These are phyloP conservation scores for Neophaeococcomyces aloes DNA, from an alignment of 2,329 filamentous ascomycete species.

Conservation along the genomic window DNA sequence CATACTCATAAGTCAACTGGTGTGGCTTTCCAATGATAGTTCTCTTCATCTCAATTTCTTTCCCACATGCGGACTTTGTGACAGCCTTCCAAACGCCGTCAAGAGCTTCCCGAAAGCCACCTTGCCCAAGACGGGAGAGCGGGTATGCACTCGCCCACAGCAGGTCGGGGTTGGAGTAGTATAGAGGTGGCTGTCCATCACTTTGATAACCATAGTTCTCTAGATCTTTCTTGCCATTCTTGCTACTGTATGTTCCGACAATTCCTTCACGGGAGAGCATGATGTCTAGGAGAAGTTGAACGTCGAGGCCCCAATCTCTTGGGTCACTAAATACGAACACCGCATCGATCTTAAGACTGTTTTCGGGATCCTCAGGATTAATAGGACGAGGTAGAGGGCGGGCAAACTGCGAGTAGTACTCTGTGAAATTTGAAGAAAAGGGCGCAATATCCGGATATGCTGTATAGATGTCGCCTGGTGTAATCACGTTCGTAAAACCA, in stretches of 20 bases:
- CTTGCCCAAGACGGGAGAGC: conserved; percentile 79
- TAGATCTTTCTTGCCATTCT: conserved; percentile 55
- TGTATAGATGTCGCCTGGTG: conserved; percentile 69
- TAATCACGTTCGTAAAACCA: conserved; percentile 73
- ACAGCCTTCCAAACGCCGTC: conserved; percentile 67
- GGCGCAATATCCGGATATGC: conserved; percentile 71
- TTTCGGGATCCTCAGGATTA: conserved; percentile 27
- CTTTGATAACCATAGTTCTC: conserved; percentile 70
- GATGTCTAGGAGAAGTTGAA: conserved; percentile 72
- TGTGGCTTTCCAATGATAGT: conserved; percentile 76
- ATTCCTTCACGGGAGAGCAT: conserved; percentile 69
- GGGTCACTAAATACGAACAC: conserved; percentile 94
- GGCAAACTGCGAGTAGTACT: conserved; percentile 43
- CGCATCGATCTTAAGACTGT: conserved; percentile 67
- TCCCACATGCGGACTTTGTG: conserved; percentile 44
- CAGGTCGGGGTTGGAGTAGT: conserved; percentile 83
- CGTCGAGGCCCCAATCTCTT: conserved; percentile 87
- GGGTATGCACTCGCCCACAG: conserved; percentile 81
- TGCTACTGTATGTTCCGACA: conserved; percentile 65
- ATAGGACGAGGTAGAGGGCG: conserved; percentile 28
- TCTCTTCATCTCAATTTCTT: conserved; percentile 41
- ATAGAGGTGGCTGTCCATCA: conserved; percentile 68
- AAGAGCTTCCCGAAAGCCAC: conserved; percentile 74
- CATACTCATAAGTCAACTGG: conserved; percentile 67
- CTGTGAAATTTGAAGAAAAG: conserved; percentile 57